Base-by-base conservation (phyloP, 2,329 filamentous ascomycete genomes). In the Hirsutella minnesotensis region DNA sequence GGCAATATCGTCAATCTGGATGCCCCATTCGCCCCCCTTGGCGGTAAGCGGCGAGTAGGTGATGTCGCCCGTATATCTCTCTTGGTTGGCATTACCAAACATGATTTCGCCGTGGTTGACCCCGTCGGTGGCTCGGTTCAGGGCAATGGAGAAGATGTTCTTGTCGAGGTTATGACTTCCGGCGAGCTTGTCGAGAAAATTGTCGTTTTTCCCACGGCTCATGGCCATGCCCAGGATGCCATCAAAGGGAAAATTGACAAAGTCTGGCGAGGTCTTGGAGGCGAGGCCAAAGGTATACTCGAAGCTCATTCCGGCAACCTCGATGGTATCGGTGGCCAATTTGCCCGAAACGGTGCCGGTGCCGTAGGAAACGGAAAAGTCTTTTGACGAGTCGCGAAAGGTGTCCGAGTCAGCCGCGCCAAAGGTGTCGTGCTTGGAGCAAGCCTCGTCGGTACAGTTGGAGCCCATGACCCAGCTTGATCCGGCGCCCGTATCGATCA, bases 401-500 rank as follows among this genome's bases (percentile, higher is more conserved):
- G 80, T 79, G 39, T 65, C 72, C 3, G 87, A 94, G 49, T 83
- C 74, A 3, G 66, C 61, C 4, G 71, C 56, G 13, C 83, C 82
- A 55, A 86, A 90, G 0, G 73, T 77, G 53, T 78, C 78, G 59
- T 94, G 88, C 50, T 70, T 67, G 24, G 63, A 57, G 58, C 88
- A 95, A 4, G 85, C 75, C 20, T 69, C 60, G 3, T 77, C 77
- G 15, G 60, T 69, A 65, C 88, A 95, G 43, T 71, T 65, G 15
- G 77, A 68, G 24, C 81, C 76, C 77, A 92, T 92, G 18, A 94
- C 77, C 88, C 88, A 95, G 12, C 81, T 87, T 45, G 85, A 86
- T 19, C 75, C 75, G 33, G 79, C 77, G 21, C 79, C 79, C 8
- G 79, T 81, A 56, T 83, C 79, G 44, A 83, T 62, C 21, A 83